phyloP scores from a whole-genome alignment of 208 protist species.

The Naegleria gruberi region DNA sequence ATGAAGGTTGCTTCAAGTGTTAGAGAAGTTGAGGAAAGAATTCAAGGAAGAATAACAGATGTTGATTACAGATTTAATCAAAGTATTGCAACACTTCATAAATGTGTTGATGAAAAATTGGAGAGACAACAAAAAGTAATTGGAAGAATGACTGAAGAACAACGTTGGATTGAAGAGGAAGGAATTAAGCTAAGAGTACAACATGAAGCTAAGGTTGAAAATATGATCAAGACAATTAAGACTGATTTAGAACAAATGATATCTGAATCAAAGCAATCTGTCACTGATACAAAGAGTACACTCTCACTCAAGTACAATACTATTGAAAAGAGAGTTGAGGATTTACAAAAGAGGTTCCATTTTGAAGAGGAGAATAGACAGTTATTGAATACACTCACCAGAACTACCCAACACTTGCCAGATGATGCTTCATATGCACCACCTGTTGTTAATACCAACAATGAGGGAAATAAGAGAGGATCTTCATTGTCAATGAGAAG shows the following conservation, averaged over 20 bases:
- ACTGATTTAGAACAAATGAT: not conserved
- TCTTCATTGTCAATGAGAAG: too few relatives aligned
- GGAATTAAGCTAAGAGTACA: not conserved
- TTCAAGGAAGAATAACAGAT: not conserved
- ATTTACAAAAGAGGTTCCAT: not conserved
- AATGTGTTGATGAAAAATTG: not conserved
- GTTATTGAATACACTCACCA: not conserved
- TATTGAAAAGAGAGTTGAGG: not conserved
- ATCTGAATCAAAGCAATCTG: not conserved
- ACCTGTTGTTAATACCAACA: not conserved
- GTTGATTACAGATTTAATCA: not conserved
- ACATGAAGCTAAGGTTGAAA: slow-evolving; percentile 8
- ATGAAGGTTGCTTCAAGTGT: not conserved
- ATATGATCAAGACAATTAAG: not conserved
- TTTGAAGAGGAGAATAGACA: not conserved
- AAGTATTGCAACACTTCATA: not conserved
- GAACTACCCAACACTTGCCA: too few relatives aligned
- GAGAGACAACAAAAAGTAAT: slow-evolving; percentile 11
- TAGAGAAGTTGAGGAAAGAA: not conserved
- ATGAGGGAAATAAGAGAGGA: too few relatives aligned
- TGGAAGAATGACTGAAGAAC: slow-evolving; percentile 7
- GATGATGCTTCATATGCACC: too few relatives aligned
- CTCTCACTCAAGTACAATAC: not conserved
- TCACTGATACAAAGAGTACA: not conserved
- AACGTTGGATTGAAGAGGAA: slow-evolving; percentile 18